Evolutionary conservation across 345 rosid species (phyloP), one percentile per base, ranked within the genome.

Genomic region (Mercurialis annua): DNA sequence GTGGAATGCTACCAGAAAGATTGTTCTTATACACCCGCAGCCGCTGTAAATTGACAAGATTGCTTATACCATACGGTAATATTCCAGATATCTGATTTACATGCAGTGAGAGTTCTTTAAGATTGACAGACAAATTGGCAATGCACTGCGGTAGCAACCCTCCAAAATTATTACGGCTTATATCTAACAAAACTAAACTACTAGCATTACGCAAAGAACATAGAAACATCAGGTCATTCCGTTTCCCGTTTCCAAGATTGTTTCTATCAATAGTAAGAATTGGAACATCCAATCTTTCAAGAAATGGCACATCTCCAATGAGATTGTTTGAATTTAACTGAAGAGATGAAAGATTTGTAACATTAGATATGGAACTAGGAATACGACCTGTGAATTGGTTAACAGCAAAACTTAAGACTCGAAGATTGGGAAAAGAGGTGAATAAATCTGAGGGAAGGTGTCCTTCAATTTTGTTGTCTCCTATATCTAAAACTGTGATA

Each of bases 391-490:
- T 61, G 21, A 43, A 61, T 15, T 17, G 20, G 12, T 43, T 43
- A 49, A 6, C 0, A 26, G 6, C 34, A 24, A 43, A 0, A 26
- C 30, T 20, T 10, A 61, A 26, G 17, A 23, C 42, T 3, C 27
- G 4, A 7, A 61, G 15, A 18, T 57, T 33, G 26, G 71, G 72
- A 33, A 73, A 68, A 29, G 38, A 8, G n/a, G 50, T 16, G 18
- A 65, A 61, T 20, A 77, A 17, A 6, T 66, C 59, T 24, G 55
- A n/a, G 10, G 42, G 75, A 27, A 69, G 61, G 7, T 10, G 40
- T 14, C 77, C 69, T 18, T 21, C 15, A 4, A 77, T 33, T 12
- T 49, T 4, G 56, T 69, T 73, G 5, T 1, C 1, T 58, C 10
- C 21, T 23, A 65, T 30, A 2, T 30, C 46, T 34, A 38, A 1